Conservation (phyloP, 306 rosid species). For the Erythrophleum fordii region DNA sequence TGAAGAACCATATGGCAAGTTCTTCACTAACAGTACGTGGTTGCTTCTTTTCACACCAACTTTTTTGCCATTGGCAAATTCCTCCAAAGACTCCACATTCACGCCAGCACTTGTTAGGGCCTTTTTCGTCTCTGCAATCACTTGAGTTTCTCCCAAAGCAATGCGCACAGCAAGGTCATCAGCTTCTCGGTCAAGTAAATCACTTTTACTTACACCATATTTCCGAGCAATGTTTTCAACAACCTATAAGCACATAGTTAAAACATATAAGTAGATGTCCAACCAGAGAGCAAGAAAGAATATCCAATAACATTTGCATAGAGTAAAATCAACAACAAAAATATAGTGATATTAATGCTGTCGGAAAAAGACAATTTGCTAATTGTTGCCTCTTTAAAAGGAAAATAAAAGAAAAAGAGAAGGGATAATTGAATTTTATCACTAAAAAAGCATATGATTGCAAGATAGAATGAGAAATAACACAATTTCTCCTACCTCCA, state of each 20-base stretch:
- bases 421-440: not conserved
- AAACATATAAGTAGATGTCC: conserved; percentile 11
- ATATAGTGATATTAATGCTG: not conserved
- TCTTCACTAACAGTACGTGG: conserved; percentile 85
- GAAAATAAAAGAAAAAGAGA: not conserved
- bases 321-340: conserved; percentile 19
- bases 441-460: not conserved
- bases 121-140: conserved; percentile 83
- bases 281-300: conserved; percentile 18
- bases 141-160: conserved; percentile 92
- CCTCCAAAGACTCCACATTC: conserved; percentile 76
- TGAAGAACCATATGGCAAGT: conserved; percentile 89
- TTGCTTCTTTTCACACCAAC: conserved; percentile 82
- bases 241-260: conserved; percentile 52
- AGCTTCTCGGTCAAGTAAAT: conserved; percentile 80
- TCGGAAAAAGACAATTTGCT: not conserved
- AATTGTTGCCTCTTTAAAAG: not conserved
- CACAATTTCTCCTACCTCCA: not conserved
- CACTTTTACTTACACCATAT: conserved; percentile 83
- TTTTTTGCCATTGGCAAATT: conserved; percentile 68
- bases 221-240: conserved; percentile 84
- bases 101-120: conserved; percentile 85
- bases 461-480: not conserved
- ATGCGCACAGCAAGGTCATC: conserved; percentile 84
- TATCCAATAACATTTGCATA: conserved; percentile 28